Base-by-base conservation (phyloP, 805 yeast genomes). In the Ogataea paradorogensis region DNA sequence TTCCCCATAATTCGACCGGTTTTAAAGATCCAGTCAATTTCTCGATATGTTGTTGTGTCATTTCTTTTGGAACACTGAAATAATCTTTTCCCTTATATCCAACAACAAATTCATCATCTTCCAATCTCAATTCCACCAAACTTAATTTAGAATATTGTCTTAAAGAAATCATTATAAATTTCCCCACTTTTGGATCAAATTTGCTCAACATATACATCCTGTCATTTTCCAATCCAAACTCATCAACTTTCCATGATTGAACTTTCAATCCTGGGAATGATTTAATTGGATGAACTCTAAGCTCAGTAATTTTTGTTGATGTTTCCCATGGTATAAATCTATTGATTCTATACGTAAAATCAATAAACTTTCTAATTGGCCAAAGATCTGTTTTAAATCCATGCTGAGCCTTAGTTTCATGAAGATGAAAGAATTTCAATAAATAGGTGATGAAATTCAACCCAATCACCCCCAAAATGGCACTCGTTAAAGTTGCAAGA, bases 181-280 rank as follows among this genome's bases (percentile, higher is more conserved):
- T 45, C n/a, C 35, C 23, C 20, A 26, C 23, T 20, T 23, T 30
- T 5, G 26, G 15, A 25, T 50, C 52, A 31, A 33, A 45, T n/a
- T 38, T 40, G 6, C 55, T 53, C n/a, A 56, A 35, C 59, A 50
- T 54, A 46, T 54, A 56, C 59, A 55, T 56, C 34, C 61, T 38
- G 36, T 56, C 61, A 30, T 50, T 53, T 13, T 45, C 45, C 4
- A 56, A 40, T 1, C 61, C 61, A 35, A 32, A 39, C 15, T 48
- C 53, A 29, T 52, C 50, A 22, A 55, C 42, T 16, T 28, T 39
- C 53, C 58, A 52, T 1, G 40, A 33, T n/a, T 42, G 25, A 9
- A 53, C 53, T n/a, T 35, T 38, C 24, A 52, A 20, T 3, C 55
- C 61, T 3, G 52, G 52, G 23, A 53, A 42, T 1, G 60, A 54